Percentiles rank a stretch among this genome's conserved stretches.
These are phyloP conservation scores for Rhizopogon vulgaris DNA, from an alignment of 768 basidiomycete genomes.

Conservation along the genomic window DNA sequence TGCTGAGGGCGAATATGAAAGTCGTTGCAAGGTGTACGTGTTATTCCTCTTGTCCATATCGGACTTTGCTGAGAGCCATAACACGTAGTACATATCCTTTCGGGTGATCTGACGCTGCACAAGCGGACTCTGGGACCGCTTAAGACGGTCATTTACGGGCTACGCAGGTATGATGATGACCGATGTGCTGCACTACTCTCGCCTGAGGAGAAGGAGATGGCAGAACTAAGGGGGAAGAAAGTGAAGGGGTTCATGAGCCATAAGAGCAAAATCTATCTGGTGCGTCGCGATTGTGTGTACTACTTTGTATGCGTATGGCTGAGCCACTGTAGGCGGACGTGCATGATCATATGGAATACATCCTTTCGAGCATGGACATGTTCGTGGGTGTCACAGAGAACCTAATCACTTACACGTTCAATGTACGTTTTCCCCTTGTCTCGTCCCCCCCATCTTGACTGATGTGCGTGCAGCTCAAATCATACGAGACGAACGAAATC, in stretches of 20 bases:
- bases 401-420: slow-evolving; percentile 69
- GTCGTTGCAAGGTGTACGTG: slow-evolving; percentile 52
- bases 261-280: slow-evolving; percentile 64
- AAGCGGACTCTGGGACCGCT: slow-evolving; percentile 72
- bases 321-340: slow-evolving; percentile 51
- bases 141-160: slow-evolving; percentile 60
- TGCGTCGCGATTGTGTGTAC: slow-evolving; percentile 19
- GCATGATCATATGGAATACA: slow-evolving; percentile 71
- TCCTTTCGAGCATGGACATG: slow-evolving; percentile 65
- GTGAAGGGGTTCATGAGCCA: slow-evolving; percentile 61
- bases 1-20: slow-evolving; percentile 54
- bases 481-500: slow-evolving; percentile 71
- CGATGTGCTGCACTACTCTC: slow-evolving; percentile 55
- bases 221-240: slow-evolving; percentile 15
- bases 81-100: slow-evolving; percentile 64
- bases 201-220: slow-evolving; percentile 7
- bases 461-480: slow-evolving; percentile 44
- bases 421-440: slow-evolving; percentile 35
- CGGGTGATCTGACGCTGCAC: slow-evolving; percentile 67
- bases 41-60: slow-evolving; percentile 2
- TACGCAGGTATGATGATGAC: slow-evolving; percentile 66
- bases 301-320: background rate
- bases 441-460: background rate
- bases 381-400: slow-evolving; percentile 67
- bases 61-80: background rate